Base-by-base conservation (phyloP, 1,139 yeast species). In the Lodderomyces jiufengensis region DNA sequence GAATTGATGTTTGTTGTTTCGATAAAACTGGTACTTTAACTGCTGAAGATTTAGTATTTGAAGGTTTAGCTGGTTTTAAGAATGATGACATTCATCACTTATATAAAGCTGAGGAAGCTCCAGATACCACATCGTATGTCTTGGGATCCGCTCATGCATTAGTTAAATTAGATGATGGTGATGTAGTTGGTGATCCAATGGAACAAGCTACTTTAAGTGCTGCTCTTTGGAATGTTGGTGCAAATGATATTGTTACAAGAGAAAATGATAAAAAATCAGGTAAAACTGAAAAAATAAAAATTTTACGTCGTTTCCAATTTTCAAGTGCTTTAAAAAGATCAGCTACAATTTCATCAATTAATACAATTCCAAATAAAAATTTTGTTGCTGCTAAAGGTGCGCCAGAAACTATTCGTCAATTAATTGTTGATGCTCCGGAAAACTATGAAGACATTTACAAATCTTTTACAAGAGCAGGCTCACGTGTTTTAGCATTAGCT, bases 1-100 rank as follows among this genome's bases (percentile, higher is more conserved):
- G 98, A 67, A 80, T 94, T 44, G 99, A 92, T 61, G 95, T 92
- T 40, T 92, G 98, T 67, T 92, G 98, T 70, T 92, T 92, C 55
- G 99, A 92, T 62, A 92, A 92, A 59, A 92, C 99, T 34, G 99
- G 99, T 62, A 92, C 99, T 40, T 76, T 92, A 53, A 92, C 99
- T 32, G 97, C 95, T 41, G 99, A 92, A 63, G 97, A 92, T 57
- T 73, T 92, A 50, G 94, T 84, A 14, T 94, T 92, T 55, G 97
- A 92, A 68, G 98, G 99, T 50, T 73, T 92, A 50, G 97, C 97
- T 32, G 97, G 97, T 9, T 75, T 88, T 43, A 67, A 75, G 41
- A 50, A 61, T 3, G 62, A 66, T 29, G 77, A 80, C 48, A 68
- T 78, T 38, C 74, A 76, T 49, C 78, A 74, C 42, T 72, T 87